Conservation (phyloP, 2,329 filamentous ascomycete species). For the Macrophomina phaseolina region DNA sequence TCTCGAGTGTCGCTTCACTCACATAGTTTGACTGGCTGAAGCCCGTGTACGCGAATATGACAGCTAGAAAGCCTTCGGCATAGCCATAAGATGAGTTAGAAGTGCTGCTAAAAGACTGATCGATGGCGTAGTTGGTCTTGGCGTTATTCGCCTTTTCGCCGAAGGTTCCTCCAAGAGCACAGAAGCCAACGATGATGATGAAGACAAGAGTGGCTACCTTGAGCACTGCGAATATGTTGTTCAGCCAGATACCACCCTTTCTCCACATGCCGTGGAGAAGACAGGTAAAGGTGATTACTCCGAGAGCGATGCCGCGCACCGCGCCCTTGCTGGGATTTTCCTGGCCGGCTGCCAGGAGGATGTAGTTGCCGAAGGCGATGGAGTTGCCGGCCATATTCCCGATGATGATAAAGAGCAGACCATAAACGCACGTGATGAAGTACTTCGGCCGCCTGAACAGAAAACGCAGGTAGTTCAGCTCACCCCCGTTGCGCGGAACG, state of each 20-base stretch:
- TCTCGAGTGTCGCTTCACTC: neutral
- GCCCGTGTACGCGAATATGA: slow-evolving; percentile 50
- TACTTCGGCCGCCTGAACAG: slow-evolving; percentile 46
- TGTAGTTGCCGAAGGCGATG: slow-evolving; percentile 53
- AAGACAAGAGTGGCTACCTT: slow-evolving; percentile 57
- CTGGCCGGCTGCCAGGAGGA: slow-evolving; percentile 43
- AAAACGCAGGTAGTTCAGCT: slow-evolving; percentile 49
- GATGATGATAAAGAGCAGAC: slow-evolving; percentile 52
- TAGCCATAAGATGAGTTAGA: slow-evolving; percentile 37
- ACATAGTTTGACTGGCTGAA: slow-evolving; percentile 48
- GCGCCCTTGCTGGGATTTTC: slow-evolving; percentile 35
- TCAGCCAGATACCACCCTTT: slow-evolving; percentile 57
- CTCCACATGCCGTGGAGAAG: slow-evolving; percentile 57
- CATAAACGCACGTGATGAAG: slow-evolving; percentile 54
- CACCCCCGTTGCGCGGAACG: slow-evolving; percentile 34
- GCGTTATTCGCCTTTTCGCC: slow-evolving; percentile 29
- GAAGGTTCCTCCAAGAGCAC: slow-evolving; percentile 24
- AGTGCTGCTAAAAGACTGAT: slow-evolving; percentile 33
- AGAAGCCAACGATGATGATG: slow-evolving; percentile 51
- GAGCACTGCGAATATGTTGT: slow-evolving; percentile 57
- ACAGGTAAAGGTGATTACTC: slow-evolving; percentile 51
- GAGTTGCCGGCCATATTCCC: slow-evolving; percentile 59
- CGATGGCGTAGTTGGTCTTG: slow-evolving; percentile 36
- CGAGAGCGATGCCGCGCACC: slow-evolving; percentile 57
- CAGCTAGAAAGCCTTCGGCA: slow-evolving; percentile 50